Evolutionary conservation across 1,284 basidiomycete genomes (phyloP).

Genomic region (Sporisorium iseilematis-ciliati): DNA sequence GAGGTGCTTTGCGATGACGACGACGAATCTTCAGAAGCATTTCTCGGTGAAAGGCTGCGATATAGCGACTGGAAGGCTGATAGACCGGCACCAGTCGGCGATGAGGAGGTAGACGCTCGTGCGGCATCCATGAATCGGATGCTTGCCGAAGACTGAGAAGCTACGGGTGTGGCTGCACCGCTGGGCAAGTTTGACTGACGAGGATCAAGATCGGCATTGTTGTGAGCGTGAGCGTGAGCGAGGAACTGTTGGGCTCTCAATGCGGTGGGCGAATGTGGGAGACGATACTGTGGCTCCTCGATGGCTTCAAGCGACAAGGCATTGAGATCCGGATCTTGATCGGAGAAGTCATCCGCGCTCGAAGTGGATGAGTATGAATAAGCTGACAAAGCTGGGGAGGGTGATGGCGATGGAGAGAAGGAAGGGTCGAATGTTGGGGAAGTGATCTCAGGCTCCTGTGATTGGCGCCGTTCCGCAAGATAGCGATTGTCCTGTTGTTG

Average conservation of each 20-base stretch:
- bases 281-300: constrained; percentile 46
- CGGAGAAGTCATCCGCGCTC: constrained; percentile 38
- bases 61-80: constrained; percentile 27
- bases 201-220: constrained; percentile 24
- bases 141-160: constrained; percentile 35
- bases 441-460: constrained; percentile 11
- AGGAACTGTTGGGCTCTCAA: neutral
- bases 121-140: constrained; percentile 14
- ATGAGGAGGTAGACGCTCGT: constrained; percentile 13
- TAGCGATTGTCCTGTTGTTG: constrained; percentile 23
- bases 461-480: constrained; percentile 13
- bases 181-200: constrained; percentile 27
- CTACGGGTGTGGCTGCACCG: constrained; percentile 42
- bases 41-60: constrained; percentile 28
- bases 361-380: constrained; percentile 50
- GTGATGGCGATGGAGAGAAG: constrained; percentile 40
- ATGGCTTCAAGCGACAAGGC: constrained; percentile 51
- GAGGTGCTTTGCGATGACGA: constrained; percentile 6
- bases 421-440: constrained; percentile 29
- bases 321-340: constrained; percentile 45
- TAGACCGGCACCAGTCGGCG: constrained; percentile 16
- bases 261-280: constrained; percentile 1
- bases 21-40: constrained; percentile 10
- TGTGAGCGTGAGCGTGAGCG: constrained; percentile 11
- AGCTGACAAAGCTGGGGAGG: constrained; percentile 54